Evolutionary conservation across 2,329 filamentous ascomycete genomes (phyloP).

Genomic region (Sordariomycetes sp.): DNA sequence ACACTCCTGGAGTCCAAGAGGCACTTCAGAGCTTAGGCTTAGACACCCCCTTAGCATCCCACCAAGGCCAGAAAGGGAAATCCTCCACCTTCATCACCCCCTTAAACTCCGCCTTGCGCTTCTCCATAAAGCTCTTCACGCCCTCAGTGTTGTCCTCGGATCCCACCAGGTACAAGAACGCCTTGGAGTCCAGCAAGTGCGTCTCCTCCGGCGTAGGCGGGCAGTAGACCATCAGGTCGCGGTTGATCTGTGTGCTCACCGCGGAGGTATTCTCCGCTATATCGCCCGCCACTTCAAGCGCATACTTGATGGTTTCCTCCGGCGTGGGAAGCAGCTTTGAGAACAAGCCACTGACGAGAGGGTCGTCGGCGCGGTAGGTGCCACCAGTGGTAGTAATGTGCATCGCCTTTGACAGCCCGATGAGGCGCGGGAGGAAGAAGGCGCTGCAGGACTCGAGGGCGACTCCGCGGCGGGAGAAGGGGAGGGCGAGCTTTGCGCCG

Average conservation of each 20-base stretch:
- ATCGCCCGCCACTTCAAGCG: conserved; percentile 45
- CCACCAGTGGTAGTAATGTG: conserved; percentile 6
- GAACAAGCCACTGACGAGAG: conserved; percentile 6
- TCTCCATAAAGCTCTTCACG: conserved; percentile 63
- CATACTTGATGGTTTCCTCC: conserved; percentile 49
- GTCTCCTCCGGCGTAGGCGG: conserved; percentile 54
- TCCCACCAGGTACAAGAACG: conserved; percentile 44
- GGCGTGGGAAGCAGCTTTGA: conserved; percentile 3
- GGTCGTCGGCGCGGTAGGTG: conserved; percentile 4
- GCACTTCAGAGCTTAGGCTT: conserved; percentile 2
- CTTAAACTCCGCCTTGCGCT: conserved; percentile 24
- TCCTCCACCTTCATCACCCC: neutral
- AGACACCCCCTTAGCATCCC: neutral
- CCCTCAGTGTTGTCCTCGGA: conserved; percentile 68
- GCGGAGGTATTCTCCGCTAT: conserved; percentile 61
- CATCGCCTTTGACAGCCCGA: conserved; percentile 30
- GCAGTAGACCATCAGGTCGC: conserved; percentile 18
- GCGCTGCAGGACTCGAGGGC: conserved; percentile 6
- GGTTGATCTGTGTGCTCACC: conserved; percentile 8
- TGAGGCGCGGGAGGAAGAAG: conserved; percentile 51
- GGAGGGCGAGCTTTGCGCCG: conserved; percentile 48
- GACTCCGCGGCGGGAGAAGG: conserved; percentile 52
- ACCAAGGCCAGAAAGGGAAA: conserved; percentile 1
- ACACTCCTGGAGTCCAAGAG: too few relatives aligned
- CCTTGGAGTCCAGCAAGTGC: conserved; percentile 50